Evolutionary conservation across 306 rosid species (phyloP).

Genomic region (Castanea sativa): DNA sequence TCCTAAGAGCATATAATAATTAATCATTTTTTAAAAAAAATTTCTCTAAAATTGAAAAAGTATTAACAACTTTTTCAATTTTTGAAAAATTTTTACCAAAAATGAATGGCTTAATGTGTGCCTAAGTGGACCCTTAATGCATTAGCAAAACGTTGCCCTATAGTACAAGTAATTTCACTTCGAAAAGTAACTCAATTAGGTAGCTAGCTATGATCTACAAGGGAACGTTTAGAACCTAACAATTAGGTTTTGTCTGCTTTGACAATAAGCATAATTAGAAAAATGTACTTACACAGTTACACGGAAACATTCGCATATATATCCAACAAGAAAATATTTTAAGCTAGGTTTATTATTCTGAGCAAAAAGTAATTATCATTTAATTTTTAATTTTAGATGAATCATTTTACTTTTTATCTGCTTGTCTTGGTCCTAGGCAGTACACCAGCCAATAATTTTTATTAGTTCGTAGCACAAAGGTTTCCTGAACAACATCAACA

Average conservation of each 20-base stretch:
- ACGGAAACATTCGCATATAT: too few relatives aligned
- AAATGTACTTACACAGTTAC: neutral
- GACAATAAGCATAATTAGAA: neutral
- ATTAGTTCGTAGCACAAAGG: too few relatives aligned
- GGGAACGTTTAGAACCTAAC: neutral
- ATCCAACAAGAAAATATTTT: neutral
- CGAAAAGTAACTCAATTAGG: neutral
- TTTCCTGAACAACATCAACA: too few relatives aligned
- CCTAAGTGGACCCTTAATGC: too few relatives aligned
- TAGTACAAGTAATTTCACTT: neutral
- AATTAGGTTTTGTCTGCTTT: neutral
- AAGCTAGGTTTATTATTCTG: neutral
- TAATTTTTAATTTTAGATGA: neutral
- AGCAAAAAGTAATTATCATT: neutral
- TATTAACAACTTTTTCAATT: too few relatives aligned
- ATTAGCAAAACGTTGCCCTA: too few relatives aligned
- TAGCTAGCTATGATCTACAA: neutral
- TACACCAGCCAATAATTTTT: too few relatives aligned
- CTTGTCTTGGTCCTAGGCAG: neutral
- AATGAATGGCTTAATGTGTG: too few relatives aligned
- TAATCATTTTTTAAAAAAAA: too few relatives aligned
- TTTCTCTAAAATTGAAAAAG: too few relatives aligned
- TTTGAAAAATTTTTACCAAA: too few relatives aligned
- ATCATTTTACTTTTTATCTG: neutral
- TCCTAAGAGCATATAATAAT: too few relatives aligned